Percentiles rank a stretch among this genome's conserved stretches.
Evolutionary conservation across 331 rosid species (phyloP).

Genomic region (Malus hybrid): DNA sequence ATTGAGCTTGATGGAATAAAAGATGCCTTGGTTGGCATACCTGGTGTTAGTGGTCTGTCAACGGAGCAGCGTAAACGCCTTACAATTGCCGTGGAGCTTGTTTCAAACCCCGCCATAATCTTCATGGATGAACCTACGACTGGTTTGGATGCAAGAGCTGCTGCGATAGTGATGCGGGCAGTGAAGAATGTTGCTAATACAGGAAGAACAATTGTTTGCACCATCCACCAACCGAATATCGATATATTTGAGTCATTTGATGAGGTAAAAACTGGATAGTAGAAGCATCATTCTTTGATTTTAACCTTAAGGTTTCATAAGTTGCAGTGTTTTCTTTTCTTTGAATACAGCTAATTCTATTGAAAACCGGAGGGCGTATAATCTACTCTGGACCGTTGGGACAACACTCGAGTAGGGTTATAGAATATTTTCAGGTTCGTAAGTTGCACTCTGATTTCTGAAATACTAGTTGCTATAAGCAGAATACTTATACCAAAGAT

Average conservation of each 20-base stretch:
- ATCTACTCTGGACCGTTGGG: conserved; percentile 56
- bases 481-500: not conserved
- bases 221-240: conserved; percentile 57
- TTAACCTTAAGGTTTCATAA: not conserved
- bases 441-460: not conserved
- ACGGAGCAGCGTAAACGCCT: conserved; percentile 57
- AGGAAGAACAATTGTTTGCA: conserved; percentile 55
- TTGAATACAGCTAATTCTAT: conserved; percentile 34
- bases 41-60: conserved; percentile 45
- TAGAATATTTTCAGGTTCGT: conserved; percentile 59
- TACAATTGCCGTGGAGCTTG: conserved; percentile 51
- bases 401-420: conserved; percentile 33
- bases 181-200: conserved; percentile 52
- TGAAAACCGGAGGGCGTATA: conserved; percentile 50
- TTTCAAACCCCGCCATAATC: conserved; percentile 50
- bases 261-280: conserved; percentile 32
- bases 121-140: conserved; percentile 62
- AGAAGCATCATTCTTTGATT: not conserved
- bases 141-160: conserved; percentile 57
- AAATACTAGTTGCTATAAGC: not conserved
- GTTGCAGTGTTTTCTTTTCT: not conserved
- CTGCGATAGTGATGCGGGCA: conserved; percentile 56
- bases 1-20: conserved; percentile 46
- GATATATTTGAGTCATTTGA: conserved; percentile 55
- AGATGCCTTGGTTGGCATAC: conserved; percentile 47